These are phyloP conservation scores for Elongisporangium senticosum DNA, from an alignment of 352 stramenopile species.

Conservation along the genomic window DNA sequence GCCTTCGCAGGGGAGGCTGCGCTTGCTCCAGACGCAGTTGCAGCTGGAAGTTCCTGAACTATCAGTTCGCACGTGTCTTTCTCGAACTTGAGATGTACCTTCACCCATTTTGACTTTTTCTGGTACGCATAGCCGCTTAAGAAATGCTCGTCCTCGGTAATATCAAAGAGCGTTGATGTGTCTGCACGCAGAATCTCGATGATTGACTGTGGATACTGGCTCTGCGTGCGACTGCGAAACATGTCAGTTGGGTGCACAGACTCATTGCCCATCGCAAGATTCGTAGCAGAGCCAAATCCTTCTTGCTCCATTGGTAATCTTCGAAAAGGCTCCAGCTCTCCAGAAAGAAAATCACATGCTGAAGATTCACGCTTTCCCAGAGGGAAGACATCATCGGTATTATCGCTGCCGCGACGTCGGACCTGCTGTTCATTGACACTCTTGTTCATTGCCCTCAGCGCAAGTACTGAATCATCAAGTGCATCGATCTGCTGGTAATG, in stretches of 20 bases:
- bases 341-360: constrained; percentile 57
- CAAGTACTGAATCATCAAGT: constrained; percentile 39
- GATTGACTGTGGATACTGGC: constrained; percentile 65
- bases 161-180: constrained; percentile 46
- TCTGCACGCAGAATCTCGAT: constrained; percentile 63
- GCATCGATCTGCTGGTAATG: constrained; percentile 79
- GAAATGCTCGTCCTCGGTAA: constrained; percentile 44
- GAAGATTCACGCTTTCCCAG: constrained; percentile 51
- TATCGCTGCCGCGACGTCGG: constrained; percentile 16
- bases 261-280: constrained; percentile 49
- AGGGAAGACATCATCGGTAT: constrained; percentile 49
- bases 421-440: not conserved
- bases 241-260: constrained; percentile 61
- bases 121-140: constrained; percentile 67
- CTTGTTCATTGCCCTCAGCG: constrained; percentile 10
- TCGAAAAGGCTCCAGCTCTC: constrained; percentile 59
- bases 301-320: constrained; percentile 66
- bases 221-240: constrained; percentile 66
- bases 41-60: constrained; percentile 29
- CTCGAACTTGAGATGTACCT: constrained; percentile 66
- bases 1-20: constrained; percentile 15
- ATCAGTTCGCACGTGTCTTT: constrained; percentile 52
- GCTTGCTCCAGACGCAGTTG: constrained; percentile 4
- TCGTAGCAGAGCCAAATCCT: constrained; percentile 58
- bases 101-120: constrained; percentile 69